Evolutionary conservation across 140 eudicot species (phyloP).

Genomic region (Oenanthe javanica): DNA sequence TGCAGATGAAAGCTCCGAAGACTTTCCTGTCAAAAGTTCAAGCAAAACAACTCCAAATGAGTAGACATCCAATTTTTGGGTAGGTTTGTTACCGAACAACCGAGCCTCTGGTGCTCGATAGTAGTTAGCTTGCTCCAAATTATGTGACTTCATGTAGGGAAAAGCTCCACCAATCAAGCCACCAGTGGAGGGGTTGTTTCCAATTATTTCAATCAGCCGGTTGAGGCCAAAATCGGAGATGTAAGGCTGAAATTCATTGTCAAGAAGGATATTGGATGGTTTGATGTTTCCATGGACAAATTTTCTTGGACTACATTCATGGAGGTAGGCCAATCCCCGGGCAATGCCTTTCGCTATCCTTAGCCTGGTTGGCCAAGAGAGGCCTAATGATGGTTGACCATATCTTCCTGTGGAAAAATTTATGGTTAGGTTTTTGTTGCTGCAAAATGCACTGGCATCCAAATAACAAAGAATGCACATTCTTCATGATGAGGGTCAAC

Average conservation of each 20-base stretch:
- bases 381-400: conserved; percentile 48
- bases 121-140: conserved; percentile 44
- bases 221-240: conserved; percentile 89
- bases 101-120: conserved; percentile 91
- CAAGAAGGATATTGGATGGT: conserved; percentile 91
- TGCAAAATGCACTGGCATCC: no score
- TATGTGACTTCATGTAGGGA: conserved; percentile 60
- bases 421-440: no score
- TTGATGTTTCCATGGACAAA: conserved; percentile 93
- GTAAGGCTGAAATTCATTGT: conserved; percentile 59
- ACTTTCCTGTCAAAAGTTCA: conserved; percentile 78
- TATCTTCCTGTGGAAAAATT: conserved; percentile 23
- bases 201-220: conserved; percentile 69
- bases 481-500: no score
- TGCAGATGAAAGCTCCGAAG: conserved; percentile 69
- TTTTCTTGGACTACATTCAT: conserved; percentile 96
- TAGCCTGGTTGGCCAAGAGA: conserved; percentile 70
- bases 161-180: conserved; percentile 90
- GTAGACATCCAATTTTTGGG: conserved; percentile 96
- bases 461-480: no score
- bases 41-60: conserved; percentile 89
- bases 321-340: conserved; percentile 86
- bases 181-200: conserved; percentile 86
- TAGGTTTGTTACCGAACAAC: conserved; percentile 42
- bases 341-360: conserved; percentile 84